A percentile compares a stretch with the other conserved stretches of the same genome.
Conservation (phyloP, 1,284 basidiomycete genomes). For the Erythrobasidium hasegawianum region DNA sequence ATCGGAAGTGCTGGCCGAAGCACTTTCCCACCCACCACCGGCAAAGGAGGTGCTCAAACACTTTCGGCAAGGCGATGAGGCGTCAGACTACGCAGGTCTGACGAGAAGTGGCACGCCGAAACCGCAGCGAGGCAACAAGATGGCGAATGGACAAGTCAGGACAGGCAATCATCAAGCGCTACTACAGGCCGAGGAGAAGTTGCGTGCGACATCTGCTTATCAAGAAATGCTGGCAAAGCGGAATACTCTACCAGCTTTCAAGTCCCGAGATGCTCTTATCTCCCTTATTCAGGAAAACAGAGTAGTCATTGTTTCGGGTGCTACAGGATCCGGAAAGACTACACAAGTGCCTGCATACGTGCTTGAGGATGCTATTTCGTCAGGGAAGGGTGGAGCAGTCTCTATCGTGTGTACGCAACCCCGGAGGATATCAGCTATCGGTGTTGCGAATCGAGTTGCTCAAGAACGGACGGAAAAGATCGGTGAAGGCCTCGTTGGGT, state of each 20-base stretch:
- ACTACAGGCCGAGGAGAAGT: constrained; percentile 1
- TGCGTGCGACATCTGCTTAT: constrained; percentile 54
- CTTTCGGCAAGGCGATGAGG: constrained; percentile 37
- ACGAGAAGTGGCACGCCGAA: neutral
- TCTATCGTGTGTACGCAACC: constrained; percentile 88
- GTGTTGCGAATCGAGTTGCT: constrained; percentile 82
- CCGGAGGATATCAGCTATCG: constrained; percentile 80
- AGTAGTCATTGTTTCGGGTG: constrained; percentile 77
- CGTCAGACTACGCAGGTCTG: neutral
- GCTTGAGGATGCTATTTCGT: constrained; percentile 67
- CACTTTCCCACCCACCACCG: constrained; percentile 47
- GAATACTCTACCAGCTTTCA: constrained; percentile 70
- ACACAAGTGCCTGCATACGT: constrained; percentile 57
- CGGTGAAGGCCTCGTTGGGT: constrained; percentile 69
- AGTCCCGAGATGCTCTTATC: constrained; percentile 63
- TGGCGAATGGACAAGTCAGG: neutral
- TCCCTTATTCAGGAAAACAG: constrained; percentile 59
- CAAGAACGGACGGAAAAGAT: constrained; percentile 74
- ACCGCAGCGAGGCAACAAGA: neutral
- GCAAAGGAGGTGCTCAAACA: constrained; percentile 46
- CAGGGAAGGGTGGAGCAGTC: constrained; percentile 61
- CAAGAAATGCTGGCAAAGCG: constrained; percentile 59
- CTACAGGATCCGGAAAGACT: constrained; percentile 84
- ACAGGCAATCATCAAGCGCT: constrained; percentile 38
- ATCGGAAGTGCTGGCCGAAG: constrained; percentile 51